Conservation (phyloP, 352 stramenopile genomes). For the Globisporangium radiosum region DNA sequence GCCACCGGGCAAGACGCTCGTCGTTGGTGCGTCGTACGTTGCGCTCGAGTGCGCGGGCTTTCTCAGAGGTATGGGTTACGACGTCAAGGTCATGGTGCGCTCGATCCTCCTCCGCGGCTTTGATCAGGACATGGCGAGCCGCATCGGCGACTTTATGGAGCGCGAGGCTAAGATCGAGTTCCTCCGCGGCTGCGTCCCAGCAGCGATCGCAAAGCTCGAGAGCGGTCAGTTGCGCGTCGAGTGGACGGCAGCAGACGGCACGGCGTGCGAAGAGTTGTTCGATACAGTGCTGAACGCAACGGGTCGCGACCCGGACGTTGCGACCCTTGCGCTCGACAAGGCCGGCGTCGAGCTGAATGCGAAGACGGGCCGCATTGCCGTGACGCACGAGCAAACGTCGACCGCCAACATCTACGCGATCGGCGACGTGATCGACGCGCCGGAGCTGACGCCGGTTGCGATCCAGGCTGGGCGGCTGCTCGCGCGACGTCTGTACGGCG, state of each 20-base stretch:
- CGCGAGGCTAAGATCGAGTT: slow-evolving; percentile 89
- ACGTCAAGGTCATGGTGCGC: slow-evolving; percentile 96
- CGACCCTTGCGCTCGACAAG: slow-evolving; percentile 84
- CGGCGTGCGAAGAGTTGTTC: slow-evolving; percentile 84
- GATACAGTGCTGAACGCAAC: slow-evolving; percentile 96
- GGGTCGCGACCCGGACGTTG: slow-evolving; percentile 90
- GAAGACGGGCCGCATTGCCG: slow-evolving; percentile 89
- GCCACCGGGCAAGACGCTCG: slow-evolving; percentile 93
- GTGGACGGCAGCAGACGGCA: slow-evolving; percentile 54
- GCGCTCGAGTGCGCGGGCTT: slow-evolving; percentile 98
- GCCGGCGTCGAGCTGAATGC: slow-evolving; percentile 85
- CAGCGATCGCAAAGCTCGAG: slow-evolving; percentile 89
- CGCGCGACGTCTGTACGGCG: slow-evolving; percentile 90
- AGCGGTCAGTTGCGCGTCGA: slow-evolving; percentile 78
- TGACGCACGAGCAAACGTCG: slow-evolving; percentile 90
- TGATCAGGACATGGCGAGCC: slow-evolving; percentile 94
- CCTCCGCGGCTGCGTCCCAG: slow-evolving; percentile 84
- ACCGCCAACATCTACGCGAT: slow-evolving; percentile 96
- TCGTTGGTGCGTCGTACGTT: slow-evolving; percentile 97
- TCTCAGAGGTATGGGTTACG: slow-evolving; percentile 92
- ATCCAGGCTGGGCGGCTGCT: slow-evolving; percentile 93
- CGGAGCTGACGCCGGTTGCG: slow-evolving; percentile 97
- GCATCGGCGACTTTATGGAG: slow-evolving; percentile 93
- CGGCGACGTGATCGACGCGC: slow-evolving; percentile 95
- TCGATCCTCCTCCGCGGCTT: slow-evolving; percentile 97